phyloP scores from a whole-genome alignment of 2,329 filamentous ascomycete genomes.

The Diplodia sapinea region DNA sequence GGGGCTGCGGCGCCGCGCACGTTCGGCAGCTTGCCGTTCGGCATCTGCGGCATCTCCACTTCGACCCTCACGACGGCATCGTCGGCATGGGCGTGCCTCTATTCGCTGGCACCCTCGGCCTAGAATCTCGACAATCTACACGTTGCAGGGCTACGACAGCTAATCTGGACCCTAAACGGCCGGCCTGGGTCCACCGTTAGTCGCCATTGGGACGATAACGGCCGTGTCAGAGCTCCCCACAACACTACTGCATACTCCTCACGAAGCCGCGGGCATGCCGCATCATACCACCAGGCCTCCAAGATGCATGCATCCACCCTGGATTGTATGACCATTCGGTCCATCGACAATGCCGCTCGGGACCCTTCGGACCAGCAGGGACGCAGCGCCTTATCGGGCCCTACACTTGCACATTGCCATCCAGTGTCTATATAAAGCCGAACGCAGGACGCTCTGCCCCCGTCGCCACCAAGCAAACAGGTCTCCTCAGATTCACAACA shows the following conservation, averaged over 20 bases:
- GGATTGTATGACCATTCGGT: neutral
- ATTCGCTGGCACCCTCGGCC: neutral
- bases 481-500: neutral
- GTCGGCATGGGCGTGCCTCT: neutral
- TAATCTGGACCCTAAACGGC: neutral
- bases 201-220: constrained; percentile 7
- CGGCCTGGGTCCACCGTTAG: neutral
- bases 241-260: constrained; percentile 1
- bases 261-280: constrained; percentile 6
- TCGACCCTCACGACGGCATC: constrained; percentile 10
- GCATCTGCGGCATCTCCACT: constrained; percentile 20
- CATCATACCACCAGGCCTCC: constrained; percentile 14
- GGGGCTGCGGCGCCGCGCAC: neutral
- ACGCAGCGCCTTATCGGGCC: neutral
- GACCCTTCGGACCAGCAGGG: neutral
- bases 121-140: neutral
- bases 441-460: neutral
- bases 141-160: neutral
- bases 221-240: neutral
- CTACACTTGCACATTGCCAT: neutral
- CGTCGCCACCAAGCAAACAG: constrained; percentile 1
- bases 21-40: constrained; percentile 13
- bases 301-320: constrained; percentile 8
- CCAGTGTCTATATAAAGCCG: constrained; percentile 17
- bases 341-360: constrained; percentile 1